Evolutionary conservation across 495 filamentous ascomycete species (phyloP), one percentile per base, ranked within the genome.

Genomic region (Penicillium coprophilum): DNA sequence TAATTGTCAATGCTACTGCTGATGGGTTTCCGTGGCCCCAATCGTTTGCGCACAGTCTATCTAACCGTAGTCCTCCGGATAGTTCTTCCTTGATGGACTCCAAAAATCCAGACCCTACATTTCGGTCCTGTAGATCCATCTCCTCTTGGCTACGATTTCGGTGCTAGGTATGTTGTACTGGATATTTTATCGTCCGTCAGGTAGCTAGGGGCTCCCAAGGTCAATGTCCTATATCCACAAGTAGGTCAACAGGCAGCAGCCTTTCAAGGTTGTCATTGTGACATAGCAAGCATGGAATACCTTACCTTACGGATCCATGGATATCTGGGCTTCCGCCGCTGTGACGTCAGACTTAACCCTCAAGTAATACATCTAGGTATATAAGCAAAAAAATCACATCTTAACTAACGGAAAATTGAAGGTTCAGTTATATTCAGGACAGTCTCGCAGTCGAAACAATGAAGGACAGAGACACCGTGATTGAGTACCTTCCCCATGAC

Each of bases 381-480:
- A 24, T 3, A 27, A 4, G 7, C 24, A 27, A 34, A 15, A 34
- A 15, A 34, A 15, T 34, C 12, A 34, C 34, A 15, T 36, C 6
- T 1, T 6, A 36, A n/a, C 34, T 7, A n/a, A n/a, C 34, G 6
- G 15, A 8, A 8, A 36, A 7, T 8, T 15, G 6, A n/a, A n/a
- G 7, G n/a, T n/a, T 36, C 1, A 36, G 13, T 34, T 36, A 0
- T 27, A 4, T 5, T 27, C 24, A 27, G 34, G 11, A 36, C 4
- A 15, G 12, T 10, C 7, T 31, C 12, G 12, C 17, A 24, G 10
- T 41, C 6, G 13, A 24, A 40, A 52, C 23, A 53, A 53, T 53
- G 40, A 53, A 53, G 17, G 40, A 53, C 27, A 53, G 28, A 44
- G 50, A 32, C 5, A 53, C 50, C 23, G 50, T 53, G 10, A 34